Conservation (phyloP, 495 filamentous ascomycete species). For the Eremomyces bilateralis region DNA sequence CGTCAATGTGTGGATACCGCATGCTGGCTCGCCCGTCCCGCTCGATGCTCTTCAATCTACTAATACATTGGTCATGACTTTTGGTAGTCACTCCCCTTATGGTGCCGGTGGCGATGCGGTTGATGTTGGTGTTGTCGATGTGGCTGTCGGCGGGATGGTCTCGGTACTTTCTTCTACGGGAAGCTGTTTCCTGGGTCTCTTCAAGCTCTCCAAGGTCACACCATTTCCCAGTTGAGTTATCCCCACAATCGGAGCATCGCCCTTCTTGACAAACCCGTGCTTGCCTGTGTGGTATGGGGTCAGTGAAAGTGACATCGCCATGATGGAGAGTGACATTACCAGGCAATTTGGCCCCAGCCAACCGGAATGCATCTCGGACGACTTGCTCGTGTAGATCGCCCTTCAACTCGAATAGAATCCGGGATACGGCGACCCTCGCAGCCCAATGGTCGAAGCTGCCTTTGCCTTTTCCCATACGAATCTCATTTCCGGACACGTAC, state of each 20-base stretch:
- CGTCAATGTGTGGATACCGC: no score
- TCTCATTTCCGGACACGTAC: conserved; percentile 81
- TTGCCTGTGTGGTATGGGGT: conserved; percentile 31
- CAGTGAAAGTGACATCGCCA: conserved; percentile 1
- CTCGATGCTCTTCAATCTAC: no score
- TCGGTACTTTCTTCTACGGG: conserved; percentile 20
- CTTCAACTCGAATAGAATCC: conserved; percentile 78
- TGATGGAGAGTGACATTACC: conserved; percentile 31
- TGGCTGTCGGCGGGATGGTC: no score
- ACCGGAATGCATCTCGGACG: conserved; percentile 75
- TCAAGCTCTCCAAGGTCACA: conserved; percentile 59
- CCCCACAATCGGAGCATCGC: conserved; percentile 77
- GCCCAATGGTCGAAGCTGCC: conserved; percentile 96
- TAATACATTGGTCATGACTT: no score
- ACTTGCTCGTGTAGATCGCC: conserved; percentile 88
- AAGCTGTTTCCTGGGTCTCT: conserved; percentile 47
- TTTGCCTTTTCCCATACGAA: conserved; percentile 98
- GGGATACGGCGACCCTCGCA: conserved; percentile 61
- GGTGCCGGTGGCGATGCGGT: no score
- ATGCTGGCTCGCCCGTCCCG: no score
- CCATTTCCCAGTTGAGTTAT: conserved; percentile 73
- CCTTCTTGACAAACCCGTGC: conserved; percentile 85
- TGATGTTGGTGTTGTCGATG: no score
- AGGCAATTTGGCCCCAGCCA: conserved; percentile 89
- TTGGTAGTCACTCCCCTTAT: no score